These are phyloP conservation scores for Metschnikowia gelsemii DNA, from an alignment of 805 yeast genomes.

Conservation along the genomic window DNA sequence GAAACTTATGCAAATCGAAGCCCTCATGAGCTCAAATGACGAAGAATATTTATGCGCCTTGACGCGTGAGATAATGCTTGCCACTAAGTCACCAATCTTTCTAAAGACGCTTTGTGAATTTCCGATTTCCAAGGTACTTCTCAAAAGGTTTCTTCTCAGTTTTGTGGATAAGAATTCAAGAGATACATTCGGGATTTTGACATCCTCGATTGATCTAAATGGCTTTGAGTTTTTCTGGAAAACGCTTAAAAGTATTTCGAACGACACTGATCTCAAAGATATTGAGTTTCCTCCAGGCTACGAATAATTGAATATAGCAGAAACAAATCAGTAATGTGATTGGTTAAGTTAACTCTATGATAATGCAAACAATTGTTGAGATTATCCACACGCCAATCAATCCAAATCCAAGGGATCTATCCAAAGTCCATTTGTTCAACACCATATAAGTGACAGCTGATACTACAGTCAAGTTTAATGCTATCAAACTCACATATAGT, in stretches of 20 bases:
- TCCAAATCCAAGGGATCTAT: slow-evolving; percentile 28
- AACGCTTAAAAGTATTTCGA: neutral
- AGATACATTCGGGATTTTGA: neutral
- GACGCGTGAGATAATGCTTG: slow-evolving; percentile 5
- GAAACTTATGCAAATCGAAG: slow-evolving; percentile 45
- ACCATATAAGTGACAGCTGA: slow-evolving; percentile 30
- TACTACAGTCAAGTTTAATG: slow-evolving; percentile 26
- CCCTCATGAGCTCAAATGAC: slow-evolving; percentile 27
- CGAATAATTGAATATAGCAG: neutral
- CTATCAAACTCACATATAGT: slow-evolving; percentile 26
- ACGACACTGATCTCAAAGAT: slow-evolving; percentile 4
- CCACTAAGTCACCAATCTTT: slow-evolving; percentile 3
- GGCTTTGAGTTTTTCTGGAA: slow-evolving; percentile 2
- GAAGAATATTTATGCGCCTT: slow-evolving; percentile 18
- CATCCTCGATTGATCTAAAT: neutral
- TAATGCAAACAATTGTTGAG: slow-evolving; percentile 7
- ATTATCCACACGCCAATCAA: slow-evolving; percentile 9
- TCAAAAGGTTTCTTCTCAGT: neutral
- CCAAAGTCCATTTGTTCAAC: slow-evolving; percentile 35
- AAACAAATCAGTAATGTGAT: neutral
- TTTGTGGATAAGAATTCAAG: neutral
- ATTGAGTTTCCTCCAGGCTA: neutral
- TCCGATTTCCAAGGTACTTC: neutral
- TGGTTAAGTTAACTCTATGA: slow-evolving; percentile 3
- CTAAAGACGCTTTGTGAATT: slow-evolving; percentile 3